Base-by-base conservation (phyloP, 306 rosid species). In the Malus sylvestris region DNA sequence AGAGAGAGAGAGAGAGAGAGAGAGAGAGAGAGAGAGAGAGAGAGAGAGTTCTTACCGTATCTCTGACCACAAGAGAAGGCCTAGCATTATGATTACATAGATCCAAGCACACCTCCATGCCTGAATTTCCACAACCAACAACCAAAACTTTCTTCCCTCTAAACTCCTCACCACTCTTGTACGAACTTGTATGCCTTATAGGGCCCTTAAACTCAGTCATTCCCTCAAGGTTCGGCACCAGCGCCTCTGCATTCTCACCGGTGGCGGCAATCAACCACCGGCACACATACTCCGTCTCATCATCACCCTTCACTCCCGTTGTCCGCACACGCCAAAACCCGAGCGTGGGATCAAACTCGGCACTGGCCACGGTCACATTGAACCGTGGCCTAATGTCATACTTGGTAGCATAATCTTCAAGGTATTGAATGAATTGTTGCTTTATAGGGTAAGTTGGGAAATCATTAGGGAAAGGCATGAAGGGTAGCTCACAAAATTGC, bases 121-220 rank as follows among this genome's bases (percentile, higher is more conserved):
- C 97, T 0, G 97, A 92, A 85, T 92, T 92, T n/a, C 97, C 97
- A 86, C 97, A 90, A 0, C 97, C 97, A 11, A 92, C 97, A 5
- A 92, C 97, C 89, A 92, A 85, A 75, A 92, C 96, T 58, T 14
- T 86, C 76, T 90, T 82, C 61, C 83, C 91, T 70, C 73, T 64
- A 9, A 90, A 90, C 59, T 92, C 93, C 3, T 77, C 81, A 0
- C 96, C 97, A 57, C 90, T 88, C 64, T 90, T 90, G 53, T 92
- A 92, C 82, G 79, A 75, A 60, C 97, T 90, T 0, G 97, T 92
- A 59, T 92, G 97, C 80, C 71, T 80, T 16, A 92, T 83, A 0
- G 78, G n/a, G 3, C 85, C 91, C 2, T 74, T 87, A 49, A 90
- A 92, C 5, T 88, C 91, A 25, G 20, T 77, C 0, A 62, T 68